These are phyloP conservation scores for Yamadazyma conglobata DNA, from an alignment of 1,139 yeast genomes.

Conservation along the genomic window DNA sequence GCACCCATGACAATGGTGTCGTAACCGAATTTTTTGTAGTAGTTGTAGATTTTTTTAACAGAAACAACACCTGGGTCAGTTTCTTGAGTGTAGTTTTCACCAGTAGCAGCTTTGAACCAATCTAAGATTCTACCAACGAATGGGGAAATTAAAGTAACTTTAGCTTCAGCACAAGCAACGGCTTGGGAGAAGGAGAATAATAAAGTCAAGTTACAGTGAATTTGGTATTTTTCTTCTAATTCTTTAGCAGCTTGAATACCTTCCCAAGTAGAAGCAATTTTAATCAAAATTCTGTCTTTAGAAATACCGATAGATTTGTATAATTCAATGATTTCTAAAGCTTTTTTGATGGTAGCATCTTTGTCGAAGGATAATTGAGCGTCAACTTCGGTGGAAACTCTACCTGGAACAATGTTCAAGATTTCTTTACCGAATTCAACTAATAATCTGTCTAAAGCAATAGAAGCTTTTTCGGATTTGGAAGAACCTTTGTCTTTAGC, in stretches of 20 bases:
- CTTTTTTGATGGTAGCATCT: constrained; percentile 90
- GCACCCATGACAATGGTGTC: constrained; percentile 99
- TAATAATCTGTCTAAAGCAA: constrained; percentile 87
- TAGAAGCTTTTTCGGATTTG: constrained; percentile 47
- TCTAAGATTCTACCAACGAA: constrained; percentile 99
- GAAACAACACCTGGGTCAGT: constrained; percentile 95
- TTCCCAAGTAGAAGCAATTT: constrained; percentile 98
- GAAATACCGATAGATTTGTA: constrained; percentile 80
- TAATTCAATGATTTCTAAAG: constrained; percentile 78
- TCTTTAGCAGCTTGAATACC: constrained; percentile 99
- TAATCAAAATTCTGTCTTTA: constrained; percentile 89
- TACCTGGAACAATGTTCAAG: constrained; percentile 93
- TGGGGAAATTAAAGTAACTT: constrained; percentile 94
- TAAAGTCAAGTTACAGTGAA: constrained; percentile 94
- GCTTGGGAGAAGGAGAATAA: constrained; percentile 96
- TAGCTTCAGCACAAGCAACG: constrained; percentile 98
- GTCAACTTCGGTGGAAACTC: constrained; percentile 98
- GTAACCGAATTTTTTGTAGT: constrained; percentile 96
- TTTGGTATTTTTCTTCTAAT: constrained; percentile 83
- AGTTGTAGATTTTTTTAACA: constrained; percentile 86
- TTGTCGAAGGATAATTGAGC: constrained; percentile 96
- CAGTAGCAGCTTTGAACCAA: constrained; percentile 96
- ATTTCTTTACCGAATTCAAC: constrained; percentile 96
- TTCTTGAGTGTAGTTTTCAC: constrained; percentile 77
- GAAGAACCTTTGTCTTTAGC: constrained; percentile 66